Evolutionary conservation across 768 basidiomycete species (phyloP).

Genomic region (Hebeloma cylindrosporum): DNA sequence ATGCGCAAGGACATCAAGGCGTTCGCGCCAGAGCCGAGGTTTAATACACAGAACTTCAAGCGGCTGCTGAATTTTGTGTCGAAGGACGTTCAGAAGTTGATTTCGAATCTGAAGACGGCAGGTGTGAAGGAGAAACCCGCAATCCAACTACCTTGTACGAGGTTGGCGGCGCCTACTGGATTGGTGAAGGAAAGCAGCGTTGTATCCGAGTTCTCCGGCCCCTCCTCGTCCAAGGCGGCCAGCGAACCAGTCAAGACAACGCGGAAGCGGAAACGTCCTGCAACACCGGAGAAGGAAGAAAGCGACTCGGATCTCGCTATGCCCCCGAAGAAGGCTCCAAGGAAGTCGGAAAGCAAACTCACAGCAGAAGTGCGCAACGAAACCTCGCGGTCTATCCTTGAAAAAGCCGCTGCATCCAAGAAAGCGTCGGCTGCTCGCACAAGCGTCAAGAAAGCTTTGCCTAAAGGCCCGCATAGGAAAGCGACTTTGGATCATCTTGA

Average conservation of each 20-base stretch:
- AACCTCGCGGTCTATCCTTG: not conserved
- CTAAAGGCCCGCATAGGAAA: no score
- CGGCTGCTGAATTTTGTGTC: constrained; percentile 15
- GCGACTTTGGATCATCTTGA: no score
- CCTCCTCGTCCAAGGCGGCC: no score
- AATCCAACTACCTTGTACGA: no score
- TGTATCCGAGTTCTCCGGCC: no score
- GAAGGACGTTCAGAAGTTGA: constrained; percentile 17
- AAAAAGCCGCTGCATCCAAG: not conserved
- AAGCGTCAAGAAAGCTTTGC: constrained; percentile 11
- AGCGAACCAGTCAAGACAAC: not conserved
- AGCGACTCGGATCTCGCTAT: not conserved
- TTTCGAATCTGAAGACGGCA: not conserved
- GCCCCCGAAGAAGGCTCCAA: constrained; percentile 2
- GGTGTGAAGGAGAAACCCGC: no score
- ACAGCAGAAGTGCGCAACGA: not conserved
- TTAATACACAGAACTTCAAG: constrained; percentile 17
- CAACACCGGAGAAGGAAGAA: not conserved
- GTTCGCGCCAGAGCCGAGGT: not conserved
- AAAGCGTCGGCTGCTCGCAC: not conserved
- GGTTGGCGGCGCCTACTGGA: no score
- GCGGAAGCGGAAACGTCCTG: constrained; percentile 9
- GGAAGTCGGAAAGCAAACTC: not conserved
- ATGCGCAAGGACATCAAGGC: constrained; percentile 22
- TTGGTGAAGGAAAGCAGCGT: no score